phyloP scores from a whole-genome alignment of 805 yeast species.

The Komagataella ulmi region DNA sequence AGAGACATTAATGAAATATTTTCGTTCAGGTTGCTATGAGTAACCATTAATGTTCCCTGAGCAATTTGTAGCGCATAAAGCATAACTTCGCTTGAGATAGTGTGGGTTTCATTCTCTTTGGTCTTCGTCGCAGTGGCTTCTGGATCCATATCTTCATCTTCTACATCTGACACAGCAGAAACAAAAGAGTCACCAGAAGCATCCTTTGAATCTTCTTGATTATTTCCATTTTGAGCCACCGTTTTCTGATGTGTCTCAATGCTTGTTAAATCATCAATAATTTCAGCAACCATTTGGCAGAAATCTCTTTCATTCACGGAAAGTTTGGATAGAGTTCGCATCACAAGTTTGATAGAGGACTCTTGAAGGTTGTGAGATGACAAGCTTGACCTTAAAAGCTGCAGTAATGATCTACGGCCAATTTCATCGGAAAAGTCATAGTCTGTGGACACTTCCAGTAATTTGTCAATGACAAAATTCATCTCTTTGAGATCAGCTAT shows the following conservation, averaged over 20 bases:
- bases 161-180: conserved; percentile 28
- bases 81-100: conserved; percentile 31
- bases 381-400: conserved; percentile 42
- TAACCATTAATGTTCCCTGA: conserved; percentile 54
- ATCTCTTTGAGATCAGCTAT: conserved; percentile 39
- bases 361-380: conserved; percentile 45
- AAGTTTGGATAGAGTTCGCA: conserved; percentile 53
- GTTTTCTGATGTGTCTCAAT: conserved; percentile 12
- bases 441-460: conserved; percentile 49
- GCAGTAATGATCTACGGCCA: conserved; percentile 70
- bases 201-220: conserved; percentile 16
- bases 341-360: conserved; percentile 35
- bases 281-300: conserved; percentile 71
- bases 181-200: conserved; percentile 25
- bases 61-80: conserved; percentile 57
- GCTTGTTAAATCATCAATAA: conserved; percentile 76
- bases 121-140: conserved; percentile 13
- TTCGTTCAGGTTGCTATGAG: conserved; percentile 48
- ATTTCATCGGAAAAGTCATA: conserved; percentile 86
- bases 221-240: conserved; percentile 15
- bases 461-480: conserved; percentile 66
- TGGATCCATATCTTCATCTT: conserved; percentile 9
- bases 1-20: conserved; percentile 57
- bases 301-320: conserved; percentile 79
- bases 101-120: conserved; percentile 19